A percentile compares a stretch with the other conserved stretches of the same genome.
Evolutionary conservation across 1,139 yeast species (phyloP).

Genomic region (Candida pseudocylindracea): DNA sequence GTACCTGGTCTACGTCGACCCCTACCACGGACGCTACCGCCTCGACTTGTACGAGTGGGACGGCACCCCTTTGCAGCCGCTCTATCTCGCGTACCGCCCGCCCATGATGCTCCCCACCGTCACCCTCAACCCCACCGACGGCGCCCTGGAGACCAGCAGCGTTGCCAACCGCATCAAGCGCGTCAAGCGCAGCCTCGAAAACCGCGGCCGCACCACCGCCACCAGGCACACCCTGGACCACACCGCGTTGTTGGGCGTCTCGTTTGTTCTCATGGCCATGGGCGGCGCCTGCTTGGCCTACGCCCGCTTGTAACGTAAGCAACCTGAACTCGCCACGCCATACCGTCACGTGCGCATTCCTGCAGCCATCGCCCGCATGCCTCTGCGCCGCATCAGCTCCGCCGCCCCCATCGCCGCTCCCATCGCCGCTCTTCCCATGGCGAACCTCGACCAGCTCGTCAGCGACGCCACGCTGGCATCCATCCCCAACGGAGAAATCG

Average conservation of each 20-base stretch:
- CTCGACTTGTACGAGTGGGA: slow-evolving; percentile 61
- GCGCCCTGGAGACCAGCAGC: slow-evolving; percentile 14
- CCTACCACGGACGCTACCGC: slow-evolving; percentile 64
- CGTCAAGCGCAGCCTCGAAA: slow-evolving; percentile 56
- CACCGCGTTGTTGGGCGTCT: slow-evolving; percentile 21
- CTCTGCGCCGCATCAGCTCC: too few species aligned
- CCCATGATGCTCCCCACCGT: slow-evolving; percentile 90
- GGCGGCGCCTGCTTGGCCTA: slow-evolving; percentile 6
- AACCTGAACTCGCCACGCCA: neutral
- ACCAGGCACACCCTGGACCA: slow-evolving; percentile 19
- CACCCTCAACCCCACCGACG: slow-evolving; percentile 69
- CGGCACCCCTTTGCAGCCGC: slow-evolving; percentile 68
- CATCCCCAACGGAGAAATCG: slow-evolving; percentile 83
- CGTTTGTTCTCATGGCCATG: slow-evolving; percentile 13
- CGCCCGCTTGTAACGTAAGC: slow-evolving; percentile 2
- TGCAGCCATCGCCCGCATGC: neutral
- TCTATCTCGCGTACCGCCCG: slow-evolving; percentile 80
- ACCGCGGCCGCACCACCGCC: slow-evolving; percentile 55
- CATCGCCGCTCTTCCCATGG: slow-evolving; percentile 9
- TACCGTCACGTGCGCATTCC: neutral
- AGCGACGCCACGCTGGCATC: slow-evolving; percentile 70
- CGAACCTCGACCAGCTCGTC: slow-evolving; percentile 40
- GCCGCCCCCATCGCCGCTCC: neutral
- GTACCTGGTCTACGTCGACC: slow-evolving; percentile 40
- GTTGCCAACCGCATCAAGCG: slow-evolving; percentile 15